phyloP scores from a whole-genome alignment of 2,329 filamentous ascomycete genomes.

The Thielaviopsis punctulata region DNA sequence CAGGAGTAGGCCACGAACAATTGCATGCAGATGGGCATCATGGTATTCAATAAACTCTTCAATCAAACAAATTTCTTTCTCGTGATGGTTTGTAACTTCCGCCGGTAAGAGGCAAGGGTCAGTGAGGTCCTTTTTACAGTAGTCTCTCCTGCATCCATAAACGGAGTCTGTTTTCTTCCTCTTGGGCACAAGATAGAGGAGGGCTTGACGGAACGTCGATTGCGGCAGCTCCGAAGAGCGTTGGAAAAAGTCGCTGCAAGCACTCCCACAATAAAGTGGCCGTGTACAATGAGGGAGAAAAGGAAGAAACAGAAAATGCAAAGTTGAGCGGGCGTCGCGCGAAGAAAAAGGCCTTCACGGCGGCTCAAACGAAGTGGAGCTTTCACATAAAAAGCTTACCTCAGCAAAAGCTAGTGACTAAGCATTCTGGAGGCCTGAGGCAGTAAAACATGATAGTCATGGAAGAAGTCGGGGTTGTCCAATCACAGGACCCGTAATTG shows the following conservation, averaged over 20 bases:
- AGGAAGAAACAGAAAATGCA: conserved; percentile 21
- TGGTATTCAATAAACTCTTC: not conserved
- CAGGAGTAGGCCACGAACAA: not conserved
- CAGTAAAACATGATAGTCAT: conserved; percentile 14
- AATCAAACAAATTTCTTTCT: conserved; percentile 15
- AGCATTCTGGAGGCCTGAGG: conserved; percentile 21
- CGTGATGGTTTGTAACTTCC: conserved; percentile 39
- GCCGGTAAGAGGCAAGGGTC: conserved; percentile 56
- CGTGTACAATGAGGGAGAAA: conserved; percentile 44
- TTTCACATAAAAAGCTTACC: not conserved
- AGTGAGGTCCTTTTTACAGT: conserved; percentile 30
- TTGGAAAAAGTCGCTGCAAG: conserved; percentile 29
- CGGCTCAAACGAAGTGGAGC: not conserved
- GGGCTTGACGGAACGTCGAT: conserved; percentile 38
- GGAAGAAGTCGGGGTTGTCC: conserved; percentile 15
- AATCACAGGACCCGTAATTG: conserved; percentile 26
- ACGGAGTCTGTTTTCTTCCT: conserved; percentile 36
- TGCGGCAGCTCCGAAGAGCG: not conserved
- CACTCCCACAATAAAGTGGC: conserved; percentile 57
- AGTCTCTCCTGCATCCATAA: conserved; percentile 57
- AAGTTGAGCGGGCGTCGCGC: conserved; percentile 14
- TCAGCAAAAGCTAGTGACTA: not conserved
- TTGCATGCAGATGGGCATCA: not conserved
- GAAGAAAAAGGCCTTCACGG: conserved; percentile 14
- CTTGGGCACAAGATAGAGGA: conserved; percentile 60